Evolutionary conservation across 768 basidiomycete species (phyloP).

Genomic region (Lactarius psammicola): DNA sequence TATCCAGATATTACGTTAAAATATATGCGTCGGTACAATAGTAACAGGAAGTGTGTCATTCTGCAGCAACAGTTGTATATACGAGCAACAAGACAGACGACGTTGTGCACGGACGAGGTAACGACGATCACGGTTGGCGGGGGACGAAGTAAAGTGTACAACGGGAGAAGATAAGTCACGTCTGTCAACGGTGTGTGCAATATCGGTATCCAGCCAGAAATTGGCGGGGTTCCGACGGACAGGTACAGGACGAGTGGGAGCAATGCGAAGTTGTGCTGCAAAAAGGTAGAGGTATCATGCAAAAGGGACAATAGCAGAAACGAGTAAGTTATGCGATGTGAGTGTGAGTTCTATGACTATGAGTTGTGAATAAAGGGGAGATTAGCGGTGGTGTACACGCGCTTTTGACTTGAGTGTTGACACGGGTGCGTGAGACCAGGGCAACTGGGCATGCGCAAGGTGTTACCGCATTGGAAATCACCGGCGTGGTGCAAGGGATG

Average conservation of each 20-base stretch:
- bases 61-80: constrained; percentile 12
- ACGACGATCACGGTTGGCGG: constrained; percentile 7
- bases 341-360: constrained; percentile 22
- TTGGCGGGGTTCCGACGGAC: constrained; percentile 2
- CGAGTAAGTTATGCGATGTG: constrained; percentile 28
- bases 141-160: constrained; percentile 18
- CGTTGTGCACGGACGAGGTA: background rate
- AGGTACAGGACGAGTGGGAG: constrained; percentile 11
- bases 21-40: constrained; percentile 25
- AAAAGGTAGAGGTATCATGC: constrained; percentile 26
- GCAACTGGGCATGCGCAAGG: constrained; percentile 2
- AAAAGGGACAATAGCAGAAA: constrained; percentile 22
- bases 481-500: constrained; percentile 62
- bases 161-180: constrained; percentile 15
- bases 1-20: constrained; percentile 19
- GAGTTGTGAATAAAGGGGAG: constrained; percentile 7
- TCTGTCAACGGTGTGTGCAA: constrained; percentile 14
- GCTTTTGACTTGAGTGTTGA: constrained; percentile 4
- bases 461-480: constrained; percentile 31
- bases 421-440: constrained; percentile 1
- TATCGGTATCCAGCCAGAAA: background rate
- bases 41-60: constrained; percentile 13
- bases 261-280: constrained; percentile 21
- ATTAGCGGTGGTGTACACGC: constrained; percentile 7
- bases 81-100: background rate